Base-by-base conservation (phyloP, 1,284 basidiomycete species). In the Tylopilus sp. region DNA sequence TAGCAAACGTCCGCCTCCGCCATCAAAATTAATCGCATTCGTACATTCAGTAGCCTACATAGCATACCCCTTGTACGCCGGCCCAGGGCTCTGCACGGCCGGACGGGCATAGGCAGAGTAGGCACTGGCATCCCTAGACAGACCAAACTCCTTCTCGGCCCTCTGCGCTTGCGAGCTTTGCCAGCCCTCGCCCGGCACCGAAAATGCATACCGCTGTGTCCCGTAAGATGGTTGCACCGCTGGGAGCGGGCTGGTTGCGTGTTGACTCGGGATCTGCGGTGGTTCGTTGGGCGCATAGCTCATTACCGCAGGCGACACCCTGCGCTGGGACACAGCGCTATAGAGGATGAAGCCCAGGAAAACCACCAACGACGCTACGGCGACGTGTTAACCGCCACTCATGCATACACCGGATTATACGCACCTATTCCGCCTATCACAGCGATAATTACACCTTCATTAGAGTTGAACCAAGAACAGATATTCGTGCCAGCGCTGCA, bases 391-490 rank as follows among this genome's bases (percentile, higher is more conserved):
- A 28, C 14, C 4, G 9, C 33, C 17, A 4, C 31, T 10, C 6
- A 10, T 14, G 17, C 20, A n/a, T 11, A 26, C 20, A 36, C 7
- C 19, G 14, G 5, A 33, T 19, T 3, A 25, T 28, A 29, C 48
- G 14, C 40, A 61, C 60, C 50, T 29, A 31, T 19, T 37, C 43
- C 53, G 9, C 51, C 36, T 9, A 32, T 11, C 15, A 25, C 15
- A 15, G 52, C 50, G 10, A 47, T 10, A 4, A 10, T 10, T 4
- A 60, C 17, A 2, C 52, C 48, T 7, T 26, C 26, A n/a, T 62
- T 46, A 7, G 10, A 17, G 17, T 11, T 36, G 9, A 24, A 26
- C 62, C 53, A 61, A 29, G 33, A 40, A n/a, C 58, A 61, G 25
- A 63, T 7, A 10, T 61, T 44, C 6, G 31, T 46, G 19, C 29